Evolutionary conservation across 352 stramenopile species (phyloP).

Genomic region (Globisporangium canariense): DNA sequence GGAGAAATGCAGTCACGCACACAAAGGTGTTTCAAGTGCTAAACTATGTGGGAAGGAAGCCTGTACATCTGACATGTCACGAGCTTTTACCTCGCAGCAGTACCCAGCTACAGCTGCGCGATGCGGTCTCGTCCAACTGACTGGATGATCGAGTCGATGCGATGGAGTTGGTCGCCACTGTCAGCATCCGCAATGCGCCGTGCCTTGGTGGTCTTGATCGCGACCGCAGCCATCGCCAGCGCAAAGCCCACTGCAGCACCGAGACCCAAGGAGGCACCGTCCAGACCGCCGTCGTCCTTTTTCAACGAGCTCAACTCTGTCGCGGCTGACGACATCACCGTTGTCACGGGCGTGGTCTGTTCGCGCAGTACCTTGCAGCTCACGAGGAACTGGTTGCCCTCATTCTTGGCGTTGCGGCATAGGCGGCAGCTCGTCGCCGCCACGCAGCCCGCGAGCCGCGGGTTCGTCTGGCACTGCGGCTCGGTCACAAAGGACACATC

Average conservation of each 20-base stretch:
- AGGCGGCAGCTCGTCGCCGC: conserved; percentile 43
- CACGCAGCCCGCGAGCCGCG: conserved; percentile 39
- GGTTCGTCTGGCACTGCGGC: conserved; percentile 30
- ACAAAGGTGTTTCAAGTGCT: neutral
- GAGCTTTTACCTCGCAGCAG: too few species aligned
- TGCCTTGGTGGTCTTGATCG: conserved; percentile 3
- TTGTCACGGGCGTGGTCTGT: neutral
- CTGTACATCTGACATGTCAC: neutral
- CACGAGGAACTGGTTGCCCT: conserved; percentile 51
- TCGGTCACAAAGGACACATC: conserved; percentile 45
- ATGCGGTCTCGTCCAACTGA: conserved; percentile 10
- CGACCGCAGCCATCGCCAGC: conserved; percentile 22
- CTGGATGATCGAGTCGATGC: conserved; percentile 12
- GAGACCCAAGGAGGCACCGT: neutral
- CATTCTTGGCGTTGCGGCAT: conserved; percentile 55
- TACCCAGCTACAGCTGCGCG: conserved; percentile 12
- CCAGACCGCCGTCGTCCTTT: too few species aligned
- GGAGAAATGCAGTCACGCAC: neutral
- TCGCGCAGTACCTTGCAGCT: conserved; percentile 49
- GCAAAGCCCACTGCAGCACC: neutral
- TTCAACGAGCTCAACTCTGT: too few species aligned
- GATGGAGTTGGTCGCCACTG: neutral
- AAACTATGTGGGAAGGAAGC: neutral
- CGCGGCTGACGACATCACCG: neutral
- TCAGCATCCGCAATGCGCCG: neutral